Percentiles rank a stretch among this genome's conserved stretches.
Evolutionary conservation across 305 asterid species (phyloP).

Genomic region (Fraxinus albicans): DNA sequence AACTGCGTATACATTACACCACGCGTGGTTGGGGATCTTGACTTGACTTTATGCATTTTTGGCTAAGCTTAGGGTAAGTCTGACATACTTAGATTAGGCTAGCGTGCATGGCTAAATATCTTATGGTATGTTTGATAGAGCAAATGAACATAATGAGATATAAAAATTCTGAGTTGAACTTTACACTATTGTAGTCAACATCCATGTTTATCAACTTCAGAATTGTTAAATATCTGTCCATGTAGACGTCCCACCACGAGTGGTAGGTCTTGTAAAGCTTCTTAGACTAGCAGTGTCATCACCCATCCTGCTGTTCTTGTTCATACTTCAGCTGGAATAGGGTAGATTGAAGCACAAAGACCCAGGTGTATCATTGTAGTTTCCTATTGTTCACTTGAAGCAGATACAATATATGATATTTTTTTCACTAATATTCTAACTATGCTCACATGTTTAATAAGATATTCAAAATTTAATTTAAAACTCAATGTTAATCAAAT

Average conservation of each 20-base stretch:
- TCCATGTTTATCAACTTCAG: not conserved
- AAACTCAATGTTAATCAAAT: not conserved
- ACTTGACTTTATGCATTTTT: not conserved
- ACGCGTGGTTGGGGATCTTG: not conserved
- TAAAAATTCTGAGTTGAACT: not conserved
- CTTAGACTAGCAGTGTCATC: not conserved
- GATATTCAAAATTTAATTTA: not conserved
- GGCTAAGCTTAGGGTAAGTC: not conserved
- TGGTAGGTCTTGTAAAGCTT: not conserved
- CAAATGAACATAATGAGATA: not conserved
- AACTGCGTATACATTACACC: not conserved
- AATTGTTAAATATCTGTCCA: not conserved
- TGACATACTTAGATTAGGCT: not conserved
- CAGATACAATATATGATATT: not conserved
- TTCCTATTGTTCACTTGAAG: not conserved
- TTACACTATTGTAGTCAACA: not conserved
- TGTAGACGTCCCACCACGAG: not conserved
- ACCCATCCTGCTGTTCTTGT: not conserved
- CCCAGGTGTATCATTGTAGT: not conserved
- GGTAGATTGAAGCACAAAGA: not conserved
- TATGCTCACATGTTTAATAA: not conserved
- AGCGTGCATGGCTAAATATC: not conserved
- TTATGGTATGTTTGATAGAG: not conserved
- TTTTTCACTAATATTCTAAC: not conserved
- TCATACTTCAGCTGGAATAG: not conserved